phyloP scores from a whole-genome alignment of 2,329 filamentous ascomycete genomes.

The Podosphaera xanthii region DNA sequence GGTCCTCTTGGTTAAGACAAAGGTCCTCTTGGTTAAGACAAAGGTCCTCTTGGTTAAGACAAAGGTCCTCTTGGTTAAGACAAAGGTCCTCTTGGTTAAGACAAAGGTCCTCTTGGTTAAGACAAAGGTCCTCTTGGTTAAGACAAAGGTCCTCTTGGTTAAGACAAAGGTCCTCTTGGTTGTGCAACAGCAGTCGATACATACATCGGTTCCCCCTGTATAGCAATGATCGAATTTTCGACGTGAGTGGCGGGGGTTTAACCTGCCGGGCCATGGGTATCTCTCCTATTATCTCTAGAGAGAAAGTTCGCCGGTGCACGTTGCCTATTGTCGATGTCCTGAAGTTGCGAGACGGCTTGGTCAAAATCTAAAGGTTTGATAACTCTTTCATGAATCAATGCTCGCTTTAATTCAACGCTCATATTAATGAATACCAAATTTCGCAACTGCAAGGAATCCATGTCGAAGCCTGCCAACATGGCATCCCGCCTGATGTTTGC shows the following conservation, averaged over 20 bases:
- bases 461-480: not conserved
- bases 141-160: too few species aligned
- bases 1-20: too few species aligned
- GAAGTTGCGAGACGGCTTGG: not conserved
- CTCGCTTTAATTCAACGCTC: not conserved
- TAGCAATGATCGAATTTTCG: not conserved
- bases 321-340: not conserved
- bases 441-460: not conserved
- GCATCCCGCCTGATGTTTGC: not conserved
- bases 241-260: not conserved
- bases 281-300: not conserved
- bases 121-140: too few species aligned
- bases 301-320: not conserved
- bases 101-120: too few species aligned
- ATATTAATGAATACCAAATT: not conserved
- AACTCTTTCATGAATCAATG: not conserved
- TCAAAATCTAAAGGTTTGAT: not conserved
- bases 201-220: not conserved
- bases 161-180: not conserved
- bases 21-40: too few species aligned
- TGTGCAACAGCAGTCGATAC: not conserved
- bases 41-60: too few species aligned
- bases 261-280: not conserved
- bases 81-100: too few species aligned
- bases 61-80: too few species aligned